A percentile compares a stretch with the other conserved stretches of the same genome.
These are phyloP conservation scores for Staphylotrichum longicolle DNA, from an alignment of 495 filamentous ascomycete genomes.

Conservation along the genomic window DNA sequence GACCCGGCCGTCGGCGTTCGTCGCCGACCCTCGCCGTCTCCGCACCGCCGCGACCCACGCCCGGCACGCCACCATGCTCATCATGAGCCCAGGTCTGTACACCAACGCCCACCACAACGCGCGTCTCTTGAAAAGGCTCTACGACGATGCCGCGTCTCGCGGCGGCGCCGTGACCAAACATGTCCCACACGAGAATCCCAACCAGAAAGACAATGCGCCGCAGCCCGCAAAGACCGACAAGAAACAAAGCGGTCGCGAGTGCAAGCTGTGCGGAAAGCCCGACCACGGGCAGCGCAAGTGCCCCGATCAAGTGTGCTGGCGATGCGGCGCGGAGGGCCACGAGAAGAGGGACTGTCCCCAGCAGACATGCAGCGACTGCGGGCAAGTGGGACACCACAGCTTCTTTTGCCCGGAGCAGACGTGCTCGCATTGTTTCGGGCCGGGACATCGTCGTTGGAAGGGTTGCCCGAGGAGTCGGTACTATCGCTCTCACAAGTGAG, in stretches of 20 bases:
- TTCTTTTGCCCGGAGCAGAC: no score
- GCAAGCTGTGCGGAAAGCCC: not conserved
- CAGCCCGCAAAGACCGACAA: not conserved
- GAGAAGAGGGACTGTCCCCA: not conserved
- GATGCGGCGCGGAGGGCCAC: no score
- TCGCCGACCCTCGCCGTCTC: not conserved
- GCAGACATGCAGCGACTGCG: no score
- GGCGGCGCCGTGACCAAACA: not conserved
- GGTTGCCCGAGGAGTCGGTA: no score
- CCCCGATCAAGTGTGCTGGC: no score
- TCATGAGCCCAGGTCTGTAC: not conserved
- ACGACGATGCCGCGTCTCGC: not conserved
- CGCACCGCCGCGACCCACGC: not conserved
- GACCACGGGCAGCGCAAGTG: no score
- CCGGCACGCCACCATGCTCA: not conserved
- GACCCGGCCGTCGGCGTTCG: not conserved
- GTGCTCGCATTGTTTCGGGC: no score
- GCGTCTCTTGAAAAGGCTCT: not conserved
- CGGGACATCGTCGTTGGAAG: no score
- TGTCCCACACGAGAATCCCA: not conserved
- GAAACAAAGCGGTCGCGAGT: not conserved
- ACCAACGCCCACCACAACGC: not conserved
- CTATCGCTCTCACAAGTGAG: no score
- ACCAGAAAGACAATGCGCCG: not conserved
- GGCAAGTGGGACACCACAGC: no score